Evolutionary conservation across 495 filamentous ascomycete species (phyloP).

Genomic region (Penicillium robsamsonii): DNA sequence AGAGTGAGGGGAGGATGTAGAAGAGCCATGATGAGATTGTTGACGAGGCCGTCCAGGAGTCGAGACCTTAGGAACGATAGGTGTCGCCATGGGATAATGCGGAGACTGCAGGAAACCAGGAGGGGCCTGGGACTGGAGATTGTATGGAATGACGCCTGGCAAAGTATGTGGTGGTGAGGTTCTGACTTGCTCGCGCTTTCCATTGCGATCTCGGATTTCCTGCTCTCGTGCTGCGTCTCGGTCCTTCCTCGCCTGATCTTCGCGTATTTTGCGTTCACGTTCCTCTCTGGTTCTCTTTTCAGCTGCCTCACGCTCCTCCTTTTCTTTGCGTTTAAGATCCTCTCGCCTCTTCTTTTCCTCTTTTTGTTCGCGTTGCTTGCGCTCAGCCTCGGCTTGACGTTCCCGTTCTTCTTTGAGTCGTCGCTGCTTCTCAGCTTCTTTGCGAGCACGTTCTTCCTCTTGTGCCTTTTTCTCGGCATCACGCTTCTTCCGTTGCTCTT

Average conservation of each 20-base stretch:
- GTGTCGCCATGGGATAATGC: slow-evolving; percentile 72
- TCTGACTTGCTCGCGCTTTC: slow-evolving; percentile 48
- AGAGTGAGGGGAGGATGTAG: slow-evolving; percentile 60
- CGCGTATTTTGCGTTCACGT: slow-evolving; percentile 63
- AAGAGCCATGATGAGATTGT: slow-evolving; percentile 76
- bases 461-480: slow-evolving; percentile 89
- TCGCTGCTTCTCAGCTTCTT: slow-evolving; percentile 75
- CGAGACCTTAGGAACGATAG: slow-evolving; percentile 76
- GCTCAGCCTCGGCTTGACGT: slow-evolving; percentile 70
- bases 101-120: slow-evolving; percentile 63
- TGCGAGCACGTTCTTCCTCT: slow-evolving; percentile 78
- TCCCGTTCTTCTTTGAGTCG: slow-evolving; percentile 81
- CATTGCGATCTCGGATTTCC: slow-evolving; percentile 44
- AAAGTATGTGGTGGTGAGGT: slow-evolving; percentile 39
- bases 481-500: slow-evolving; percentile 87
- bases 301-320: slow-evolving; percentile 72
- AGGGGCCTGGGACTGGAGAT: slow-evolving; percentile 47
- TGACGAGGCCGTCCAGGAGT: slow-evolving; percentile 76
- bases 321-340: slow-evolving; percentile 59
- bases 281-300: slow-evolving; percentile 67
- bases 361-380: slow-evolving; percentile 70
- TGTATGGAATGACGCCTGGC: slow-evolving; percentile 52
- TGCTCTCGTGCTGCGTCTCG: slow-evolving; percentile 47
- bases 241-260: slow-evolving; percentile 57
- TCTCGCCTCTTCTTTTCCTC: slow-evolving; percentile 70